Evolutionary conservation across 352 stramenopile genomes (phyloP).

Genomic region (Phytophthora lateralis): DNA sequence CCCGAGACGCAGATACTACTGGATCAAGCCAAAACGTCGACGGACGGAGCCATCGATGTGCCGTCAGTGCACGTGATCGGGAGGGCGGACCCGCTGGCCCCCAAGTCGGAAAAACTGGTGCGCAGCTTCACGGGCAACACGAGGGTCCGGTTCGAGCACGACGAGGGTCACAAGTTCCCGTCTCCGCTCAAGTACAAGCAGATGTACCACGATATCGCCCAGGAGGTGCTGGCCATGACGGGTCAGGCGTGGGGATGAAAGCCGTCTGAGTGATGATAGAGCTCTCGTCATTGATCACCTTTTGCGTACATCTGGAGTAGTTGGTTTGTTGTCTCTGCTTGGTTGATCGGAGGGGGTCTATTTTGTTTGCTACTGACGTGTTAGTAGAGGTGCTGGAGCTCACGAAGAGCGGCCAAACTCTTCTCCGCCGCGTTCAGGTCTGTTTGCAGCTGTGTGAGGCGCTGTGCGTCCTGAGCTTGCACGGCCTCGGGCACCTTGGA

Average conservation of each 20-base stretch:
- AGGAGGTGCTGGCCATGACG: slow-evolving; percentile 46
- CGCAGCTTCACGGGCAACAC: slow-evolving; percentile 44
- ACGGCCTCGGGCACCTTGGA: slow-evolving; percentile 71
- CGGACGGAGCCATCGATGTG: slow-evolving; percentile 50
- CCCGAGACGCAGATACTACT: slow-evolving; percentile 59
- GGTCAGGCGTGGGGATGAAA: slow-evolving; percentile 20
- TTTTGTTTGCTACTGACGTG: background rate
- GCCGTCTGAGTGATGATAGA: slow-evolving; percentile 3
- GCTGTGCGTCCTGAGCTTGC: slow-evolving; percentile 63
- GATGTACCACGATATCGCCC: slow-evolving; percentile 59
- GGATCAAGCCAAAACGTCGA: slow-evolving; percentile 37
- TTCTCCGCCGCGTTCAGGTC: slow-evolving; percentile 57
- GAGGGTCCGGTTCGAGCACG: slow-evolving; percentile 58
- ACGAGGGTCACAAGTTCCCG: slow-evolving; percentile 86
- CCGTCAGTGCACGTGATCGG: slow-evolving; percentile 76
- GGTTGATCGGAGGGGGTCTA: slow-evolving; percentile 2
- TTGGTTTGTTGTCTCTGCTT: background rate
- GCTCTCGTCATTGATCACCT: background rate
- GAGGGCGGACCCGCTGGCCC: slow-evolving; percentile 45
- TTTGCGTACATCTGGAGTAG: background rate
- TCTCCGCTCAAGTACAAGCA: slow-evolving; percentile 43
- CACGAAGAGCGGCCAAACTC: slow-evolving; percentile 55
- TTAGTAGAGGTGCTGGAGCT: slow-evolving; percentile 69
- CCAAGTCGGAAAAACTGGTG: slow-evolving; percentile 58
- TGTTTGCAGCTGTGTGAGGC: slow-evolving; percentile 59